These are phyloP conservation scores for Leccinum insigne DNA, from an alignment of 1,284 basidiomycete genomes.

Conservation along the genomic window DNA sequence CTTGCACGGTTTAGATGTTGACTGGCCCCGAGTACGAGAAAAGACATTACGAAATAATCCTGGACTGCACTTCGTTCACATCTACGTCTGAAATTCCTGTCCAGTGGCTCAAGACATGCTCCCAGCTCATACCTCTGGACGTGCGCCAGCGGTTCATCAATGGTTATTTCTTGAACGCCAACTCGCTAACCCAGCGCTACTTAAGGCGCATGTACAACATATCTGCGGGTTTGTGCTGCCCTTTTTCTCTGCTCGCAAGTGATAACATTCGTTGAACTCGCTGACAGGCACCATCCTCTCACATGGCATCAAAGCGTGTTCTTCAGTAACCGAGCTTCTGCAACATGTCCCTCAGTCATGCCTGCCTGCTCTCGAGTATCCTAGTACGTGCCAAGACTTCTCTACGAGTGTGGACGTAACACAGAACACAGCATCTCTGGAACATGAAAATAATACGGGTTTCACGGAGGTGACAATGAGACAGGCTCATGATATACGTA, in stretches of 20 bases:
- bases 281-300: conserved; percentile 55
- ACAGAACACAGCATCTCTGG: conserved; percentile 48
- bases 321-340: conserved; percentile 58
- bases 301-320: conserved; percentile 55
- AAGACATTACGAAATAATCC: conserved; percentile 68
- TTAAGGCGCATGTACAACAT: conserved; percentile 76
- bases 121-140: conserved; percentile 77
- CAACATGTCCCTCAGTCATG: conserved; percentile 52
- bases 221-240: conserved; percentile 56
- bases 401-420: conserved; percentile 9
- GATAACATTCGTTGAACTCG: conserved; percentile 9
- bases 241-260: neutral
- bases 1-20: conserved; percentile 34
- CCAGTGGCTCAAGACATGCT: conserved; percentile 79
- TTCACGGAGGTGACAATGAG: conserved; percentile 67
- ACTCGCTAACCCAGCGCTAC: conserved; percentile 71
- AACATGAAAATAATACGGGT: conserved; percentile 51
- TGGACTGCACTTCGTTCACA: conserved; percentile 84
- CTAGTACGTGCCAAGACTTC: conserved; percentile 43
- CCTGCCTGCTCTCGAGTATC: conserved; percentile 49
- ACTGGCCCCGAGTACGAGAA: conserved; percentile 46
- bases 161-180: conserved; percentile 80
- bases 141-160: conserved; percentile 57
- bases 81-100: conserved; percentile 77
- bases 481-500: conserved; percentile 56